These are phyloP conservation scores for Penicillium lividum DNA, from an alignment of 495 filamentous ascomycete species.

Conservation along the genomic window DNA sequence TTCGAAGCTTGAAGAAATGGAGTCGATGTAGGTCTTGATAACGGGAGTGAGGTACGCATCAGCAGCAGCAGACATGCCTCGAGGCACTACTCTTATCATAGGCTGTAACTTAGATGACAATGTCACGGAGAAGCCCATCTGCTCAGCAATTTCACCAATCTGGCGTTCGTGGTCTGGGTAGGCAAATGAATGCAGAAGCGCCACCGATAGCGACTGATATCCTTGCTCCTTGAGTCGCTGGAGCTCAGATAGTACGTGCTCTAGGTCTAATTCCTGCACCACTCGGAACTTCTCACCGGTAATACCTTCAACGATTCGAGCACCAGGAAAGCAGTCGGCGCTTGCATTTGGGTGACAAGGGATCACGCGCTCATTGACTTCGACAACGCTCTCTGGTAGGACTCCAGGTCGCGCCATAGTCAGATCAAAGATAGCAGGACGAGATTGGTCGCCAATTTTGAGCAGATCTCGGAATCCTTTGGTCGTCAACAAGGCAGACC, in stretches of 20 bases:
- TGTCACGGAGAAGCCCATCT: conserved; percentile 59
- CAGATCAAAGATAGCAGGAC: conserved; percentile 82
- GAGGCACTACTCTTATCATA: conserved; percentile 75
- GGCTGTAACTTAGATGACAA: conserved; percentile 68
- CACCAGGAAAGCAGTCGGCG: conserved; percentile 56
- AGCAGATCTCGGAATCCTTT: conserved; percentile 92
- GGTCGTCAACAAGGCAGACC: conserved; percentile 86
- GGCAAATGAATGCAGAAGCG: conserved; percentile 55
- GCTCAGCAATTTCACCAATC: conserved; percentile 50
- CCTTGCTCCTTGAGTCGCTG: conserved; percentile 45
- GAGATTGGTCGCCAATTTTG: conserved; percentile 81
- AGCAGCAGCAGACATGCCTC: conserved; percentile 89
- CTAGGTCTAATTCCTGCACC: conserved; percentile 42
- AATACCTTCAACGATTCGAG: conserved; percentile 45
- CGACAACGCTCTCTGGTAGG: conserved; percentile 72
- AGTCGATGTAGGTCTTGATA: conserved; percentile 92
- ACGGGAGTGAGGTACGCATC: conserved; percentile 96
- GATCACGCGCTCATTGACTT: conserved; percentile 75
- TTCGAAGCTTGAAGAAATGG: conserved; percentile 69
- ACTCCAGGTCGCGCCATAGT: conserved; percentile 79
- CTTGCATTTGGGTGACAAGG: conserved; percentile 53
- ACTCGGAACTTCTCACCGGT: conserved; percentile 55
- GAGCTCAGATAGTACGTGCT: conserved; percentile 43
- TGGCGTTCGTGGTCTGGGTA: conserved; percentile 55
- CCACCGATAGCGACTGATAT: conserved; percentile 54